These are phyloP conservation scores for Chrysochromulina tobinii DNA, from an alignment of 78 protist species.

Conservation along the genomic window DNA sequence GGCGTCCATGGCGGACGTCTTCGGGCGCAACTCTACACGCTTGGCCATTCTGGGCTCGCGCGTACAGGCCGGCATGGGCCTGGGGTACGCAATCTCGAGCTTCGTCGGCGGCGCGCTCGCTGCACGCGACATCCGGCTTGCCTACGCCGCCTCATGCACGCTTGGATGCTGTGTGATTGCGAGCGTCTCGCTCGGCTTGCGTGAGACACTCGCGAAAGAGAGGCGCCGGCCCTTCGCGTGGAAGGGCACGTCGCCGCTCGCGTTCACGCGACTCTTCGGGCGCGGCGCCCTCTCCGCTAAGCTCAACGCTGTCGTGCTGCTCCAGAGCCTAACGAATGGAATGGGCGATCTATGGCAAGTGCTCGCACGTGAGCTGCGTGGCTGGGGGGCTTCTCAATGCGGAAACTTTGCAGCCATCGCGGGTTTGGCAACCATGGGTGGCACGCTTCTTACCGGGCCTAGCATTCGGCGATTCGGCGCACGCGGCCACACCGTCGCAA, in stretches of 20 bases:
- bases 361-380: constrained; percentile 19
- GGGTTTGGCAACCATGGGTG: not conserved
- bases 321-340: not conserved
- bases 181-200: not conserved
- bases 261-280: not conserved
- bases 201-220: not conserved
- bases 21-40: not conserved
- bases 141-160: not conserved
- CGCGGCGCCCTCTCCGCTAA: not conserved
- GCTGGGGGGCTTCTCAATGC: constrained; percentile 31
- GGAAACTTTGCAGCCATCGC: not conserved
- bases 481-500: constrained; percentile 22
- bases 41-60: not conserved
- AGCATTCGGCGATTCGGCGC: not conserved
- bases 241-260: not conserved
- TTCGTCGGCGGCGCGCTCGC: constrained; percentile 17
- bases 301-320: not conserved
- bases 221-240: not conserved
- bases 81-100: not conserved
- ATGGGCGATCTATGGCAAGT: constrained; percentile 38
- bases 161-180: not conserved
- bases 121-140: not conserved
- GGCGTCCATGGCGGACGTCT: constrained; percentile 5
- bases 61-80: constrained; percentile 23
- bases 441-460: constrained; percentile 14